phyloP scores from a whole-genome alignment of 768 basidiomycete species.

The Suillus paluster region DNA sequence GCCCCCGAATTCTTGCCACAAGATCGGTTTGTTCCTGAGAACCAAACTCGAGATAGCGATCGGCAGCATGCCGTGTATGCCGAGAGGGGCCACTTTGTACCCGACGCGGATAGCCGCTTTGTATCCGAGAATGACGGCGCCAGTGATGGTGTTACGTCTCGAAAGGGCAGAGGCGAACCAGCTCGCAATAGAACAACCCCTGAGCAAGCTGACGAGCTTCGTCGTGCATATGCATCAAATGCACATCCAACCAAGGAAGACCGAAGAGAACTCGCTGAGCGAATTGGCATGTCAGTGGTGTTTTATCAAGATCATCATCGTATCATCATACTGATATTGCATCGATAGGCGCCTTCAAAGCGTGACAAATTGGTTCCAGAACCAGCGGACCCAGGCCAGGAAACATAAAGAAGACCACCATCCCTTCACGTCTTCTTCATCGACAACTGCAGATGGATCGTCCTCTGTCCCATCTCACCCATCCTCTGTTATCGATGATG shows the following conservation, averaged over 20 bases:
- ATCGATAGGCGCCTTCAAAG: conserved; percentile 71
- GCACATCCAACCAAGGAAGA: conserved; percentile 73
- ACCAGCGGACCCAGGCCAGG: conserved; percentile 78
- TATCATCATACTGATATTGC: conserved; percentile 25
- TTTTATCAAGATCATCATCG: conserved; percentile 12
- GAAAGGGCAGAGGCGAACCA: conserved; percentile 34
- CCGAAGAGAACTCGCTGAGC: conserved; percentile 63
- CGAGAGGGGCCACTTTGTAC: conserved; percentile 54
- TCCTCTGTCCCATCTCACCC: conserved; percentile 8
- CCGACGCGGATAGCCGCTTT: conserved; percentile 55
- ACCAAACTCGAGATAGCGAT: conserved; percentile 30
- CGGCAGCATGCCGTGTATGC: conserved; percentile 33
- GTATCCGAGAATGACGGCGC: conserved; percentile 52
- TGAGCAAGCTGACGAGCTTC: conserved; percentile 71
- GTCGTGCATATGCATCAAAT: conserved; percentile 64
- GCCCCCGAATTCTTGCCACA: conserved; percentile 34
- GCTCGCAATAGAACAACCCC: conserved; percentile 63
- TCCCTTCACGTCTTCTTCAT: conserved; percentile 24
- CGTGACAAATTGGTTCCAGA: conserved; percentile 88
- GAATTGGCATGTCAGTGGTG: conserved; percentile 74
- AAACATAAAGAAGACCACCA: conserved; percentile 63
- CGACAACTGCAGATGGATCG: conserved; percentile 28
- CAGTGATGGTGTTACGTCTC: conserved; percentile 27
- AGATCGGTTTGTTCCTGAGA: conserved; percentile 39
- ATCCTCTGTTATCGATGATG: conserved; percentile 7